Conservation (phyloP, 306 rosid species). For the Cotoneaster glaucophyllus region DNA sequence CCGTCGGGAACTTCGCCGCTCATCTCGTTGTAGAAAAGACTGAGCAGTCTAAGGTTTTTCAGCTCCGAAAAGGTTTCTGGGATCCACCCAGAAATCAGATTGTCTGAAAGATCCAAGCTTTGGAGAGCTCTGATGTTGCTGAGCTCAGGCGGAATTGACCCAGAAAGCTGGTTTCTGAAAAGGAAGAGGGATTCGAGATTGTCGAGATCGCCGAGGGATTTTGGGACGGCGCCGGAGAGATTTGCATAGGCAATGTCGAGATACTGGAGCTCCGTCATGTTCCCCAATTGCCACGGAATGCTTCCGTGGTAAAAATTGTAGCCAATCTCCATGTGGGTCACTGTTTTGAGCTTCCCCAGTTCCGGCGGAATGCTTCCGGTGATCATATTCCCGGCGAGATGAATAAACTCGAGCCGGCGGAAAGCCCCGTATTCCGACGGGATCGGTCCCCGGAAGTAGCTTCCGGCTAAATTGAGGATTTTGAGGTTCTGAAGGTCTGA, state of each 20-base stretch:
- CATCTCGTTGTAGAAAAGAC: conserved; percentile 86
- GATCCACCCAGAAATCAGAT: conserved; percentile 67
- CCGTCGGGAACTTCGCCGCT: conserved; percentile 61
- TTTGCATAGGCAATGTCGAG: conserved; percentile 90
- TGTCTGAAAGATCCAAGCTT: conserved; percentile 82
- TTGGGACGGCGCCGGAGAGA: conserved; percentile 66
- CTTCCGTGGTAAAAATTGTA: conserved; percentile 58
- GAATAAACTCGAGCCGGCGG: conserved; percentile 68
- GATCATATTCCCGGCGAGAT: conserved; percentile 80
- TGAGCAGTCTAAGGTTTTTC: conserved; percentile 57
- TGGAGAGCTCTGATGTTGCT: conserved; percentile 39
- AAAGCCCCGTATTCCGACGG: conserved; percentile 79
- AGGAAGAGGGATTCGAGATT: conserved; percentile 67
- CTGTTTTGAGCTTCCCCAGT: conserved; percentile 74
- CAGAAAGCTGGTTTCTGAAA: conserved; percentile 68
- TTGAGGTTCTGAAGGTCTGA: conserved; percentile 48
- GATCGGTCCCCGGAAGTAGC: conserved; percentile 82
- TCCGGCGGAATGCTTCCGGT: conserved; percentile 65
- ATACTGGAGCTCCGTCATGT: conserved; percentile 71
- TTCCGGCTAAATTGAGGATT: conserved; percentile 78
- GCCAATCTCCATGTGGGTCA: conserved; percentile 90
- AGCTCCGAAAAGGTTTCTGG: conserved; percentile 68
- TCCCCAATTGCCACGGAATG: conserved; percentile 67
- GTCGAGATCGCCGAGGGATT: conserved; percentile 64
- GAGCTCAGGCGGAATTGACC: conserved; percentile 60